Evolutionary conservation across 257 asterid genomes (phyloP), one percentile per base, ranked within the genome.

Genomic region (Nicotiana knightiana): DNA sequence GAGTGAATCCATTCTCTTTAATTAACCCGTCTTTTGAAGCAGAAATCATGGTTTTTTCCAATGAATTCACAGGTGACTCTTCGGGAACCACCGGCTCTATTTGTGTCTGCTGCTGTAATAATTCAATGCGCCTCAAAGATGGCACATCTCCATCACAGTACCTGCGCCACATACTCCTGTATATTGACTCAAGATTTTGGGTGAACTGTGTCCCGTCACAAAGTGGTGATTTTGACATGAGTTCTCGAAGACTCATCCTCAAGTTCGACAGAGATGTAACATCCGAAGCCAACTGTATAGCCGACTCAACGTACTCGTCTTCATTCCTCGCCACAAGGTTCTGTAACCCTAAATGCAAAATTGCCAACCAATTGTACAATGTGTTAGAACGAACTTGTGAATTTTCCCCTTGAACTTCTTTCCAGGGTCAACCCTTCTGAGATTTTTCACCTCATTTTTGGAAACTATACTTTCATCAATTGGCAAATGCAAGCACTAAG

Each of bases 61-160:
- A 35, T 26, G 81, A 54, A 75, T 66, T 79, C 83, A 66, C 85
- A 17, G 83, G 82, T 5, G 70, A 35, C 67, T 88, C 93, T 78
- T 89, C 90, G 8, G 80, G 76, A 58, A 68, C 87, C 76, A 63
- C 85, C 43, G 77, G 63, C 54, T 71, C 78, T 55, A 9, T 33
- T 43, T 79, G 66, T 62, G 75, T 83, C 86, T 73, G 88, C 75
- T 83, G 83, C 84, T 82, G 87, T 71, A 87, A 62, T 78, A 83
- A 80, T 81, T 90, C 98, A 87, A 90, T 87, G 67, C 67, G 87
- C 86, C 83, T 90, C 82, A 88, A 85, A 46, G 99, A 96, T 76
- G 99, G 99, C 76, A 94, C 90, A 16, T 96, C 97, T 15, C 88
- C 95, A 51, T 90, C 86, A 86, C 99, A 94, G 83, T 94, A 96